Evolutionary conservation across 2,329 filamentous ascomycete genomes (phyloP).

Genomic region (Pseudogymnoascus sp.): DNA sequence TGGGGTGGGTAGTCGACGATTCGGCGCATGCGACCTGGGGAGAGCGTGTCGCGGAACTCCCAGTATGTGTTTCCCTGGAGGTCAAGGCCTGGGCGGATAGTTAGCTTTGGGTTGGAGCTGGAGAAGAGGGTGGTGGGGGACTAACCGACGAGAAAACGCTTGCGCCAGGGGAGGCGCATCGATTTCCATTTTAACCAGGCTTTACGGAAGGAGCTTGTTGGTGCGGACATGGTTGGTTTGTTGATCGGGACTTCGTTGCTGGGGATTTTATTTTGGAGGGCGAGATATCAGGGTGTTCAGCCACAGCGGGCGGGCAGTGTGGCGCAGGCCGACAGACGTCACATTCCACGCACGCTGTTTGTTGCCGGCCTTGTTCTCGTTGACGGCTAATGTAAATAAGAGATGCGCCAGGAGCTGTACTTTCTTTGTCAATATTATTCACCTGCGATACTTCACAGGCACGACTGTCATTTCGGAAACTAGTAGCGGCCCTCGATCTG

Average conservation of each 20-base stretch:
- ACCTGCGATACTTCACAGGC: neutral
- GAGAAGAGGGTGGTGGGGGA: constrained; percentile 10
- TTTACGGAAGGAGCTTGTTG: constrained; percentile 14
- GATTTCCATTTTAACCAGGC: constrained; percentile 56
- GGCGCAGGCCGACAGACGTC: constrained; percentile 7
- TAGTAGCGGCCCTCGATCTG: neutral
- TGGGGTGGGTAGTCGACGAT: constrained; percentile 53
- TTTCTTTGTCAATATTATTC: neutral
- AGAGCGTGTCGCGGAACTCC: constrained; percentile 49
- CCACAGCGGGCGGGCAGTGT: neutral
- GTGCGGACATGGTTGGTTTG: constrained; percentile 9
- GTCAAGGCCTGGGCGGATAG: constrained; percentile 45
- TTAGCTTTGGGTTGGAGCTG: neutral
- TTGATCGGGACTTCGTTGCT: neutral
- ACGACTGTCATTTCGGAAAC: neutral
- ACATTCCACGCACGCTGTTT: constrained; percentile 9
- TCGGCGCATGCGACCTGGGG: constrained; percentile 47
- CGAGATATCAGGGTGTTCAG: constrained; percentile 1
- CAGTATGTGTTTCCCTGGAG: constrained; percentile 62
- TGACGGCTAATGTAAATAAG: constrained; percentile 7
- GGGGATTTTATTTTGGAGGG: neutral
- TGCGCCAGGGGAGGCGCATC: constrained; percentile 56
- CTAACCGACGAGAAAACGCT: constrained; percentile 54
- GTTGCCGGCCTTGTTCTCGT: neutral
- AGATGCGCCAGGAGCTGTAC: neutral